Conservation (phyloP, 1,284 basidiomycete species). For the Afroboletus lepidellus region DNA sequence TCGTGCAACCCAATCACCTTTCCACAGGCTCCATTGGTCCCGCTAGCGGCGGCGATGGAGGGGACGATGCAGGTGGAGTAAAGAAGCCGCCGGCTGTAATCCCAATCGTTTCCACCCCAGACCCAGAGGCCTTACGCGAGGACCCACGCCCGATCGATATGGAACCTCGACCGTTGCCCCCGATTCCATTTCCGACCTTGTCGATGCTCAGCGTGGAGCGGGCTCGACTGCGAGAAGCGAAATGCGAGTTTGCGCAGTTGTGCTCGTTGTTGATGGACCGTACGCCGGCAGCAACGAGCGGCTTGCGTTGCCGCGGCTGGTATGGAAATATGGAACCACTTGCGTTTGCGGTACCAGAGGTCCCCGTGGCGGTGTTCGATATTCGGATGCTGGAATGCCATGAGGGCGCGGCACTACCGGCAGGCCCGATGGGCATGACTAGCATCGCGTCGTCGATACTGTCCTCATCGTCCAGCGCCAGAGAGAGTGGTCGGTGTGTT, state of each 20-base stretch:
- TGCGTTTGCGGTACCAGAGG: constrained; percentile 2
- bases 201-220: constrained; percentile 66
- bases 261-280: constrained; percentile 32
- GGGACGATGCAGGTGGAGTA: constrained; percentile 46
- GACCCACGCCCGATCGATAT: constrained; percentile 65
- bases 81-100: constrained; percentile 76
- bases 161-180: constrained; percentile 48
- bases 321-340: constrained; percentile 26
- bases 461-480: constrained; percentile 55
- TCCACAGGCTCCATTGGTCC: neutral
- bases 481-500: constrained; percentile 19
- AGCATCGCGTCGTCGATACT: constrained; percentile 73
- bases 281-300: constrained; percentile 24
- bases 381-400: constrained; percentile 11
- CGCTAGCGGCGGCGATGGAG: constrained; percentile 25
- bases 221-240: constrained; percentile 39
- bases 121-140: constrained; percentile 58
- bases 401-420: constrained; percentile 13
- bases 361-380: constrained; percentile 8
- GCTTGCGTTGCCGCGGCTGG: constrained; percentile 41
- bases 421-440: constrained; percentile 67
- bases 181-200: constrained; percentile 31
- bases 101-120: constrained; percentile 67
- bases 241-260: constrained; percentile 21
- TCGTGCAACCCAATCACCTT: constrained; percentile 2